phyloP scores from a whole-genome alignment of 2,329 filamentous ascomycete species.

The Alternaria postmessia region DNA sequence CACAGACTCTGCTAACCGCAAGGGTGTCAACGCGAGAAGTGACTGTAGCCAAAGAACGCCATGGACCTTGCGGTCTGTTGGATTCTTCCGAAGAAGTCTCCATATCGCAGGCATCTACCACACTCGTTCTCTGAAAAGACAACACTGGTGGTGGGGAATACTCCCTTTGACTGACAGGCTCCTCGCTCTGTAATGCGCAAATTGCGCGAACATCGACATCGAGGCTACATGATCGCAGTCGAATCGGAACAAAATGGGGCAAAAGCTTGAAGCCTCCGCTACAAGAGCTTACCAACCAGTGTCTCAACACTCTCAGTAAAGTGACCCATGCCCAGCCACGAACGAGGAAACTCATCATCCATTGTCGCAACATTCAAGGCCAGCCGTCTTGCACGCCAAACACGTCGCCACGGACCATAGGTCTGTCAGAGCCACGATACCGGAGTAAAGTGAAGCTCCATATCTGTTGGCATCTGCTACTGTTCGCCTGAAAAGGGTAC shows the following conservation, averaged over 20 bases:
- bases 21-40: conserved; percentile 9
- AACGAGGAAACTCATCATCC: not conserved
- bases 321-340: not conserved
- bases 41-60: conserved; percentile 23
- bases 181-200: conserved; percentile 1
- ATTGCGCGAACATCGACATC: conserved; percentile 6
- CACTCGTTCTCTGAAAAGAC: conserved; percentile 25
- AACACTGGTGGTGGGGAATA: conserved; percentile 21
- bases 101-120: conserved; percentile 31
- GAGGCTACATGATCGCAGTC: conserved; percentile 5
- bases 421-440: conserved; percentile 19
- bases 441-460: conserved; percentile 13
- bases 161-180: conserved; percentile 19
- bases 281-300: conserved; percentile 19
- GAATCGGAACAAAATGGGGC: conserved; percentile 11
- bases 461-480: conserved; percentile 19
- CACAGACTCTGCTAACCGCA: conserved; percentile 2
- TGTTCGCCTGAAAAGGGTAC: conserved; percentile 16
- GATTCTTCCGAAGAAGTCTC: conserved; percentile 17
- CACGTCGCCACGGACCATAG: conserved; percentile 18
- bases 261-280: conserved; percentile 11
- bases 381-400: conserved; percentile 9
- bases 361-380: not conserved
- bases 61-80: conserved; percentile 33
- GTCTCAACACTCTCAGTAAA: conserved; percentile 1